Percentiles rank a stretch among this genome's conserved stretches.
Evolutionary conservation across 2,329 filamentous ascomycete genomes (phyloP).

Genomic region (Hyphodiscus sp.): DNA sequence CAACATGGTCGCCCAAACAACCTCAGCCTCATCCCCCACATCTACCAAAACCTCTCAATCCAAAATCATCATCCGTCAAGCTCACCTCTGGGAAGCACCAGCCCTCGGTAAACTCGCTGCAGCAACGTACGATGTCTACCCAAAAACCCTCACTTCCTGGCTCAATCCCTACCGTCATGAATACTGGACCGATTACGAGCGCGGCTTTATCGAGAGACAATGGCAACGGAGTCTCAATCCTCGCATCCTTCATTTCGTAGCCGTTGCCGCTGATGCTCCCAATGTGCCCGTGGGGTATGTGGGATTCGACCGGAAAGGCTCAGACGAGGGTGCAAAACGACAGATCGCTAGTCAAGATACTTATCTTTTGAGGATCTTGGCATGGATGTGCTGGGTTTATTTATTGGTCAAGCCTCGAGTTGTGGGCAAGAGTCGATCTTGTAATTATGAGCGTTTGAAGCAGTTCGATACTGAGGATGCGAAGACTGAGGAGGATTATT

Average conservation of each 20-base stretch:
- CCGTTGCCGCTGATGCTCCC: conserved; percentile 8
- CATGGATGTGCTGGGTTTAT: conserved; percentile 8
- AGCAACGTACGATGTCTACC: conserved; percentile 14
- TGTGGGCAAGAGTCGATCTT: conserved; percentile 7
- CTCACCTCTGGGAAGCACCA: conserved; percentile 9
- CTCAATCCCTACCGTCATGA: conserved; percentile 12
- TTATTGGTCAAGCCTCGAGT: neutral
- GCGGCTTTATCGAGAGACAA: conserved; percentile 10
- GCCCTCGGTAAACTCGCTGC: conserved; percentile 16
- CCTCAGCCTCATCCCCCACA: neutral
- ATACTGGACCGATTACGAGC: conserved; percentile 11
- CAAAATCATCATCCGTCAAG: conserved; percentile 15
- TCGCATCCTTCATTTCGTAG: conserved; percentile 15
- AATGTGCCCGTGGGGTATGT: conserved; percentile 14
- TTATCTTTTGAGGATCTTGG: conserved; percentile 4
- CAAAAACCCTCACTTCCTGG: conserved; percentile 11
- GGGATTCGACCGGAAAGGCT: conserved; percentile 16
- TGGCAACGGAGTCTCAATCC: conserved; percentile 14
- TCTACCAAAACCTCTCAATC: neutral
- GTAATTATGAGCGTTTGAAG: conserved; percentile 1
- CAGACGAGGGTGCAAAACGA: conserved; percentile 16
- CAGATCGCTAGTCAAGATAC: conserved; percentile 8
- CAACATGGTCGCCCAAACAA: neutral
- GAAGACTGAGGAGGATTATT: conserved; percentile 12
- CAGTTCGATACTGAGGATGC: conserved; percentile 4